A percentile compares a stretch with the other conserved stretches of the same genome.
Conservation (phyloP, 2,329 filamentous ascomycete species). For the Cladosporium sp. region DNA sequence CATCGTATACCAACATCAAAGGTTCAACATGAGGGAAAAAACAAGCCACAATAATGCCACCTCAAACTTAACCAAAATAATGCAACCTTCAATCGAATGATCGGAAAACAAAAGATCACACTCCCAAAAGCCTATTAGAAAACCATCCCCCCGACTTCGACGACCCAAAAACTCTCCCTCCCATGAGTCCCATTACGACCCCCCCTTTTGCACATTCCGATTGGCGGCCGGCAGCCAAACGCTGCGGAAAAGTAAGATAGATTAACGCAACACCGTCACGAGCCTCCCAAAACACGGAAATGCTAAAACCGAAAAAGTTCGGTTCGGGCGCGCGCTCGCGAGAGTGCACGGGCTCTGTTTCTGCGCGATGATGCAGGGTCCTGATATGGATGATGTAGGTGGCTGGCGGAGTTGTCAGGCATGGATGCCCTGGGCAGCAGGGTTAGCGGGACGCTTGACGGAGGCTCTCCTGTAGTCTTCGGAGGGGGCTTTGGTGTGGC, state of each 20-base stretch:
- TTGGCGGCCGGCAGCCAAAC: neutral
- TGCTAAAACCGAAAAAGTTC: neutral
- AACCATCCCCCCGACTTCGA: too few species aligned
- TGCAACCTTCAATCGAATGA: neutral
- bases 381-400: neutral
- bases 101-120: too few species aligned
- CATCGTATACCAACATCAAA: neutral
- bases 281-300: neutral
- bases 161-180: neutral
- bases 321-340: neutral
- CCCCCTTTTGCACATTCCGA: neutral
- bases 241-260: neutral
- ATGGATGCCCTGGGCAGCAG: neutral
- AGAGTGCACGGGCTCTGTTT: neutral
- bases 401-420: neutral
- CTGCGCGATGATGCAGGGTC: neutral
- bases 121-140: too few species aligned
- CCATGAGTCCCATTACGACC: neutral
- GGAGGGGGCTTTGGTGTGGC: neutral
- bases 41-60: neutral
- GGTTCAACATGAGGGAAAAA: too few species aligned
- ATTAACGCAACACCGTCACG: neutral
- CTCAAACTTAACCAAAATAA: neutral
- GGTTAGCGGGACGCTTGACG: neutral
- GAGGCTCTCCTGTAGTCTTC: neutral